These are phyloP conservation scores for Botrytis byssoidea DNA, from an alignment of 2,329 filamentous ascomycete genomes.

Conservation along the genomic window DNA sequence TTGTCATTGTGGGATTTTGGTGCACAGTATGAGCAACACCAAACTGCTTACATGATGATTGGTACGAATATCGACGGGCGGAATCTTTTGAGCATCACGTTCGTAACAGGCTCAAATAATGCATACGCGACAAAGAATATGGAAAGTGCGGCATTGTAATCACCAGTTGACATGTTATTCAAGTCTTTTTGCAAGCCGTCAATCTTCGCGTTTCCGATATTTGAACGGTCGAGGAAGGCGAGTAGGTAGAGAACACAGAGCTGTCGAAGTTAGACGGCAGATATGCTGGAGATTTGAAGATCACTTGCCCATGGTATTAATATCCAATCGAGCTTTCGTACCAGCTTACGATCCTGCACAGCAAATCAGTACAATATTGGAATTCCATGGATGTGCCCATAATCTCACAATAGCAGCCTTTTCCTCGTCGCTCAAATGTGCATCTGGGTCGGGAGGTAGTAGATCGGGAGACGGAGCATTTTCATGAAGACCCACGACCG, in stretches of 20 bases:
- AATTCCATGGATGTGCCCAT: neutral
- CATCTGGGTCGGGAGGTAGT: conserved; percentile 55
- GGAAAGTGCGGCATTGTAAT: conserved; percentile 74
- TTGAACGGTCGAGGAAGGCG: conserved; percentile 73
- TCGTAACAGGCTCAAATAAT: conserved; percentile 72
- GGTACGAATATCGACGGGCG: conserved; percentile 79
- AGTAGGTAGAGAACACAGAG: conserved; percentile 73
- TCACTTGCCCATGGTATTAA: conserved; percentile 56
- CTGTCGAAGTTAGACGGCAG: conserved; percentile 36
- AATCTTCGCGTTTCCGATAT: conserved; percentile 74
- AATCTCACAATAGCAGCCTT: conserved; percentile 55
- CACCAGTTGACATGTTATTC: conserved; percentile 53
- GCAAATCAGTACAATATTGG: conserved; percentile 1
- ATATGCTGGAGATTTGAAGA: neutral
- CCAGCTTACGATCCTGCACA: conserved; percentile 58
- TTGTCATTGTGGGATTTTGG: neutral
- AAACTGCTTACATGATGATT: conserved; percentile 65
- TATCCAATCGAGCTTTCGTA: conserved; percentile 60
- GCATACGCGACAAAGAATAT: conserved; percentile 88
- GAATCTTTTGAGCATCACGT: conserved; percentile 69
- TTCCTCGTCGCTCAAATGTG: conserved; percentile 62
- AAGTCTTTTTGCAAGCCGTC: conserved; percentile 61
- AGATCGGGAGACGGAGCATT: conserved; percentile 10
- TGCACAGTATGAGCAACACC: neutral
- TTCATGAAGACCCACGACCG: neutral